Base-by-base conservation (phyloP, 2,329 filamentous ascomycete genomes). In the Cordyceps tenuipes region DNA sequence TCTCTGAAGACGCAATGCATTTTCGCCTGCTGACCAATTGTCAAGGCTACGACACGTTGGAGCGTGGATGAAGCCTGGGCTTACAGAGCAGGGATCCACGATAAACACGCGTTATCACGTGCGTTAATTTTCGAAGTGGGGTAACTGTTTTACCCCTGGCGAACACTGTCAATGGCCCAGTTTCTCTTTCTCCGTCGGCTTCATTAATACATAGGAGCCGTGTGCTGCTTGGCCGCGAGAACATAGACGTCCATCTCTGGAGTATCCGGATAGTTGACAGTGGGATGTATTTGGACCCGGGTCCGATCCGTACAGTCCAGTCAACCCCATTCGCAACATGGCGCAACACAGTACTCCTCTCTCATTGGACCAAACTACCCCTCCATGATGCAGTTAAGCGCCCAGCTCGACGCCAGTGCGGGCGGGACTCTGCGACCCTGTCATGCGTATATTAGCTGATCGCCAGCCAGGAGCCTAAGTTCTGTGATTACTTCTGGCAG, bases 381-480 rank as follows among this genome's bases (percentile, higher is more conserved):
- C 59, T 51, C 52, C 47, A 61, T 46, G 43, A 57, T 61, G 66
- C 63, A 63, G 63, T 65, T 70, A 70, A 70, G 68, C 68, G 68
- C 68, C 68, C 67, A 68, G 64, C 57, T 64, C 61, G 57, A 66
- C 63, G 64, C 62, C 66, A 62, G 60, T 62, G 49, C 39, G 59
- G 46, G 59, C 59, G n/a, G 46, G 26, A 39, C 34, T 48, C 17
- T 57, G 44, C 31, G 21, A 57, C 55, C n/a, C 26, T 41, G 47
- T 34, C 5, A 46, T 50, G 50, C 55, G 43, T 57, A 50, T 57
- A 50, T 43, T 44, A 41, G 23, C 26, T 49, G 55, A 57, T 31
- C 62, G 54, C 58, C 62, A 57, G 60, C 62, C 62, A 57, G 54
- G 59, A 65, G 57, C 66, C 67, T 67, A 21, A 50, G 17, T 17